Evolutionary conservation across 1,284 basidiomycete species (phyloP).

Genomic region (Sanghuangporus sanghuang): DNA sequence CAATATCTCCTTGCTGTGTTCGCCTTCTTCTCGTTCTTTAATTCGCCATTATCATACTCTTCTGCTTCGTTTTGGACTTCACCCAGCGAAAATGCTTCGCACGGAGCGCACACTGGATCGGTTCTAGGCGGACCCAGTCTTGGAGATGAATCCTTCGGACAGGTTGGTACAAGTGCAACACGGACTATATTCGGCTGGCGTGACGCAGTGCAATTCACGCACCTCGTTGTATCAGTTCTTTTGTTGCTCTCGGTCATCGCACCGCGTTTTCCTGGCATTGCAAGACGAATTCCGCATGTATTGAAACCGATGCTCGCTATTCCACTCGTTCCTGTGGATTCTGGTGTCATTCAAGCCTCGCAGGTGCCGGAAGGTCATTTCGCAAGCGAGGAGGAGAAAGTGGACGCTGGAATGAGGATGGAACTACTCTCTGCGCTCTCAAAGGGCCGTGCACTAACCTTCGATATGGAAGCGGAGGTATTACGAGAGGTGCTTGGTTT

Average conservation of each 20-base stretch:
- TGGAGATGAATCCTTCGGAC: conserved; percentile 19
- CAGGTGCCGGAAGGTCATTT: neutral
- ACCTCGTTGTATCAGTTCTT: conserved; percentile 55
- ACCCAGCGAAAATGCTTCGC: conserved; percentile 16
- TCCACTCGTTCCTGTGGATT: neutral
- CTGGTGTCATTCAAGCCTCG: neutral
- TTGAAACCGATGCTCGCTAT: neutral
- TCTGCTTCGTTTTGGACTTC: conserved; percentile 26
- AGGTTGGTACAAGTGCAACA: neutral
- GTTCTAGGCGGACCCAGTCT: conserved; percentile 22
- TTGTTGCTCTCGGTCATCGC: conserved; percentile 55
- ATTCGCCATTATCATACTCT: conserved; percentile 53
- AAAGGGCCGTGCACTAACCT: conserved; percentile 23
- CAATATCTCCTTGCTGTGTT: conserved; percentile 74
- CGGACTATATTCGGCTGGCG: conserved; percentile 37
- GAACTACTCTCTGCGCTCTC: conserved; percentile 29
- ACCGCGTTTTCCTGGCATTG: conserved; percentile 36
- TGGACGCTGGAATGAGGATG: conserved; percentile 15
- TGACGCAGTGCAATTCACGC: conserved; percentile 50
- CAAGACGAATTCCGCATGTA: neutral
- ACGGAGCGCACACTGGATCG: conserved; percentile 28
- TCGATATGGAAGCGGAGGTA: conserved; percentile 30
- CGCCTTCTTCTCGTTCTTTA: conserved; percentile 73
- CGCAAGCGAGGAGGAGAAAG: conserved; percentile 9
- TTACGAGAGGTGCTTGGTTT: conserved; percentile 39